These are phyloP conservation scores for Penicillium sp. DNA, from an alignment of 2,329 filamentous ascomycete species.

Conservation along the genomic window DNA sequence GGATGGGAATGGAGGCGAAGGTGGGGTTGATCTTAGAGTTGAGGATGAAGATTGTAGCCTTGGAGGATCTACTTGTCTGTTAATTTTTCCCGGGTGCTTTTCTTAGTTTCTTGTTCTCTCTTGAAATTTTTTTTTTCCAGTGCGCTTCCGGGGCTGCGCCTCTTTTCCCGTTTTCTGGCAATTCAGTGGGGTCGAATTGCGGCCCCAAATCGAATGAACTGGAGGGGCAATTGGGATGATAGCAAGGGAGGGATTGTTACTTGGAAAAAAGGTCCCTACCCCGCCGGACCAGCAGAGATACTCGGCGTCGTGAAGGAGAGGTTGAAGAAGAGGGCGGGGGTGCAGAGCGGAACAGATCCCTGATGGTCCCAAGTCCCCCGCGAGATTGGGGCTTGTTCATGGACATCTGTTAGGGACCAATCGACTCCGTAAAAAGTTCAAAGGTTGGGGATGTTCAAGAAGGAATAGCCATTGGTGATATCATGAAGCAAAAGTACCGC, in stretches of 20 bases:
- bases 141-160: background rate
- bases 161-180: slow-evolving; percentile 5
- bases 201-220: slow-evolving; percentile 4
- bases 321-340: slow-evolving; percentile 23
- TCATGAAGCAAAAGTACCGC: slow-evolving; percentile 22
- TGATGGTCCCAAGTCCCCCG: slow-evolving; percentile 34
- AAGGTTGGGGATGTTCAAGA: background rate
- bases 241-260: slow-evolving; percentile 26
- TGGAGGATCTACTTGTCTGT: slow-evolving; percentile 8
- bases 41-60: slow-evolving; percentile 22
- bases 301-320: slow-evolving; percentile 30
- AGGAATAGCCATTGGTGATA: slow-evolving; percentile 8
- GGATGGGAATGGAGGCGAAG: slow-evolving; percentile 9
- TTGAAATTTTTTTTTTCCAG: background rate
- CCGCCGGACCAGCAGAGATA: slow-evolving; percentile 37
- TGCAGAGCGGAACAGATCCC: slow-evolving; percentile 35
- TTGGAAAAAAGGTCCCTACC: slow-evolving; percentile 36
- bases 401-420: slow-evolving; percentile 38
- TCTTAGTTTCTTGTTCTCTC: slow-evolving; percentile 6
- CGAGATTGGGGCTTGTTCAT: slow-evolving; percentile 34
- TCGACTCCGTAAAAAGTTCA: slow-evolving; percentile 15
- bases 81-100: background rate
- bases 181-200: slow-evolving; percentile 8
- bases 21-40: slow-evolving; percentile 15
- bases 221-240: slow-evolving; percentile 7